phyloP scores from a whole-genome alignment of 139 green algal species.

The Chlorella sp. region DNA sequence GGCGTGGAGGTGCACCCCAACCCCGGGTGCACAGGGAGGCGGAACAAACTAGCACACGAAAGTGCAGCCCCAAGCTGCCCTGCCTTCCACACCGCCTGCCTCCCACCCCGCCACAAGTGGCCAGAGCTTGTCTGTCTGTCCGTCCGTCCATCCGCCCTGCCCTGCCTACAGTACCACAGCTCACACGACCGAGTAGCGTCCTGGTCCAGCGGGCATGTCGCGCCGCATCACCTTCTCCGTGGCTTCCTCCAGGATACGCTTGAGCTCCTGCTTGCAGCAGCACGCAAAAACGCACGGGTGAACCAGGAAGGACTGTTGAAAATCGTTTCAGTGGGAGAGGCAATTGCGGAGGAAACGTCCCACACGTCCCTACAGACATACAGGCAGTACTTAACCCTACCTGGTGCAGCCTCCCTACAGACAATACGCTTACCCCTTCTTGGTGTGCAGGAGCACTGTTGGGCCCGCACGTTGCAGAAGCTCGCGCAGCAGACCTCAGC shows the following conservation, averaged over 20 bases:
- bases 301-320: background rate
- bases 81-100: too few species aligned
- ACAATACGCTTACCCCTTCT: background rate
- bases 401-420: background rate
- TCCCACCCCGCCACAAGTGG: too few species aligned
- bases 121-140: too few species aligned
- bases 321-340: too few species aligned
- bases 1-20: too few species aligned
- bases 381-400: background rate
- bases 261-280: conserved; percentile 38
- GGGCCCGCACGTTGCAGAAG: background rate
- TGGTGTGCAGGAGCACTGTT: background rate
- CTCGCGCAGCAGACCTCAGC: too few species aligned
- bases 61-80: too few species aligned
- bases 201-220: conserved; percentile 46
- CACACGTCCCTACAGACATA: background rate
- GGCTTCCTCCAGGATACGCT: conserved; percentile 63
- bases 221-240: conserved; percentile 81
- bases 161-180: too few species aligned
- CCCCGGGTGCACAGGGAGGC: too few species aligned
- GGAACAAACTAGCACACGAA: too few species aligned
- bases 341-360: too few species aligned
- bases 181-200: conserved; percentile 23
- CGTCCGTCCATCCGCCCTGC: too few species aligned
- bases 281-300: background rate